Evolutionary conservation across 495 filamentous ascomycete genomes (phyloP), one percentile per base, ranked within the genome.

Genomic region (Aspergillus ellipticus): DNA sequence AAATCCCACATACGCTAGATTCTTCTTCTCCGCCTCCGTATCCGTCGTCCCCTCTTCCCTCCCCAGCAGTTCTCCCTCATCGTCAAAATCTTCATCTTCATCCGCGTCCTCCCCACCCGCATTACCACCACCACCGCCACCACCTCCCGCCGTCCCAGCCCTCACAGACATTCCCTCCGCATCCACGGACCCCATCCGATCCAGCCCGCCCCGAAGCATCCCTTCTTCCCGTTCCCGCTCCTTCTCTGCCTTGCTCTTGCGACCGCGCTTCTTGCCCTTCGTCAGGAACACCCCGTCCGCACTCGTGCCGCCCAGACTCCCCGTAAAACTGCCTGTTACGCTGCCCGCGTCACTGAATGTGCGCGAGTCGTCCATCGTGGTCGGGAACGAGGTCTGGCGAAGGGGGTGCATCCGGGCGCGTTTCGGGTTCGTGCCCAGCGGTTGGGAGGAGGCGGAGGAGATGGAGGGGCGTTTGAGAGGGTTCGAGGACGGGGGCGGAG

Each of bases 331-430:
- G 43, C 85, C 88, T 42, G 85, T 89, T 1, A 89, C 82, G 50
- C 82, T 77, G n/a, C 84, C 85, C 55, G 84, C 80, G 54, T 83
- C 80, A 62, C 86, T 87, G 3, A 89, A 88, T 8, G 85, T 87
- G 55, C 87, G 82, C 35, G 77, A 75, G 62, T 68, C 68, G 45
- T 77, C 69, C 29, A 79, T 65, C 22, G 65, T 69, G 4, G 83
- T 88, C 0, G 90, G 88, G 69, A 95, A 96, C 0, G 92, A 93
- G 47, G 92, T 94, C 64, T 96, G 90, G 26, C 92, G 88, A 17
- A 96, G 86, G 9, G 89, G 89, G 67, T 95, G 90, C 71, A 75
- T 75, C 59, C 73, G 74, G 41, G 66, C 54, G 17, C 67, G 65
- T 51, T 73, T 72, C 31, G 61, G 49, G 50, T 72, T 70, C 29